These are phyloP conservation scores for Helotiales sp. DNA, from an alignment of 2,329 filamentous ascomycete genomes.

Conservation along the genomic window DNA sequence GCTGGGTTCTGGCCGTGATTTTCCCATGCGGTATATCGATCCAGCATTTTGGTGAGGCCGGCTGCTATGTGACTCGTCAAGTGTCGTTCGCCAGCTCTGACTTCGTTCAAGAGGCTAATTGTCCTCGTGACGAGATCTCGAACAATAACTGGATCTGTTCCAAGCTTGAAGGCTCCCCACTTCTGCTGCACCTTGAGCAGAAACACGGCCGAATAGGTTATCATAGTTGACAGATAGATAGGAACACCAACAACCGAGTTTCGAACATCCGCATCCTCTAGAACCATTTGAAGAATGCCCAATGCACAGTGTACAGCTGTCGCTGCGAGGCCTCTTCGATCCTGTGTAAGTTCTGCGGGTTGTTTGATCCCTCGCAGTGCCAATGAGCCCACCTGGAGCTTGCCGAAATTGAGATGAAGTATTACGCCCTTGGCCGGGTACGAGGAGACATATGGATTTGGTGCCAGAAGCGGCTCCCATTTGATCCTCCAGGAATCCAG, in stretches of 20 bases:
- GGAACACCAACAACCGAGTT: constrained; percentile 44
- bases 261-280: constrained; percentile 44
- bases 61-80: constrained; percentile 46
- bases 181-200: constrained; percentile 46
- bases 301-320: constrained; percentile 35
- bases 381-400: constrained; percentile 47
- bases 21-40: constrained; percentile 20
- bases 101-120: constrained; percentile 42
- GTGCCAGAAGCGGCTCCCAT: constrained; percentile 44
- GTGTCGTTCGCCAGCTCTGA: constrained; percentile 45
- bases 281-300: constrained; percentile 41
- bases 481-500: constrained; percentile 46
- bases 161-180: constrained; percentile 44
- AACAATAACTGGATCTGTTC: constrained; percentile 44
- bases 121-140: constrained; percentile 43
- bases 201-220: constrained; percentile 46
- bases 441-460: constrained; percentile 29
- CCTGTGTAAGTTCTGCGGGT: constrained; percentile 20
- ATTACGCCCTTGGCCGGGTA: constrained; percentile 39
- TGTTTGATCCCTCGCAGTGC: constrained; percentile 36
- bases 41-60: constrained; percentile 46
- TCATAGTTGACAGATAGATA: constrained; percentile 47
- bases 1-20: not conserved
- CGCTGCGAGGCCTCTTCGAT: constrained; percentile 31
- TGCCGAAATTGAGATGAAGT: constrained; percentile 44